A percentile compares a stretch with the other conserved stretches of the same genome.
Evolutionary conservation across 108 stramenopile genomes (phyloP).

Genomic region (Cyclotella cryptica): DNA sequence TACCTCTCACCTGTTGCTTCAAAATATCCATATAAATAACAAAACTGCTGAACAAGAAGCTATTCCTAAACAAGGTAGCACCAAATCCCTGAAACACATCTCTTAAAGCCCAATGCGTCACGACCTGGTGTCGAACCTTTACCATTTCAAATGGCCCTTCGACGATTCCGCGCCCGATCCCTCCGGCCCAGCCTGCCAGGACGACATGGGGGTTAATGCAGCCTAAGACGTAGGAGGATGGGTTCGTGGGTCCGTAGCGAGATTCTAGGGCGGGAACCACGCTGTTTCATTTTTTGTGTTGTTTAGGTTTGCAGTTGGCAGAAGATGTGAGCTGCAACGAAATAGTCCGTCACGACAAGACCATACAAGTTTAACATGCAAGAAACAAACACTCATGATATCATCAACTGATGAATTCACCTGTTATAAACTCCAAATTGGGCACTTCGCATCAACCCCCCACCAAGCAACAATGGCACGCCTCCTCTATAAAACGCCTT

Average conservation of each 20-base stretch:
- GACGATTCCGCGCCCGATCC: conserved; percentile 80
- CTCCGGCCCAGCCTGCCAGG: conserved; percentile 79
- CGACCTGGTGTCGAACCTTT: conserved; percentile 79
- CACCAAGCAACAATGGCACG: conserved; percentile 78
- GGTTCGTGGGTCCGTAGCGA: conserved; percentile 20
- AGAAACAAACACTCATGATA: neutral
- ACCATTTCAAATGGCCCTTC: conserved; percentile 87
- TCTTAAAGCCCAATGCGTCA: conserved; percentile 54
- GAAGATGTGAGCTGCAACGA: neutral
- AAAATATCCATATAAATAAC: conserved; percentile 80
- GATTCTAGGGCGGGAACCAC: conserved; percentile 58
- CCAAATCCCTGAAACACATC: conserved; percentile 76
- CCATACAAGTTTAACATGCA: neutral
- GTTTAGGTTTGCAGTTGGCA: neutral
- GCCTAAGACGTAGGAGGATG: conserved; percentile 47
- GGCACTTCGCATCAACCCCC: conserved; percentile 79
- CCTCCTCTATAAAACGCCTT: conserved; percentile 79
- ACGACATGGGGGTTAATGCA: conserved; percentile 76
- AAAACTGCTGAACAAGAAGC: conserved; percentile 72
- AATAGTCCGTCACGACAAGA: too few species aligned
- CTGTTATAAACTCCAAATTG: conserved; percentile 85
- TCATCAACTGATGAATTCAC: neutral
- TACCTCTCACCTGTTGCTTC: conserved; percentile 57
- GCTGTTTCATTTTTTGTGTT: neutral
- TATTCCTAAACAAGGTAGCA: conserved; percentile 75